phyloP scores from a whole-genome alignment of 177 flowering plant species.

The Vitis hybrid region DNA sequence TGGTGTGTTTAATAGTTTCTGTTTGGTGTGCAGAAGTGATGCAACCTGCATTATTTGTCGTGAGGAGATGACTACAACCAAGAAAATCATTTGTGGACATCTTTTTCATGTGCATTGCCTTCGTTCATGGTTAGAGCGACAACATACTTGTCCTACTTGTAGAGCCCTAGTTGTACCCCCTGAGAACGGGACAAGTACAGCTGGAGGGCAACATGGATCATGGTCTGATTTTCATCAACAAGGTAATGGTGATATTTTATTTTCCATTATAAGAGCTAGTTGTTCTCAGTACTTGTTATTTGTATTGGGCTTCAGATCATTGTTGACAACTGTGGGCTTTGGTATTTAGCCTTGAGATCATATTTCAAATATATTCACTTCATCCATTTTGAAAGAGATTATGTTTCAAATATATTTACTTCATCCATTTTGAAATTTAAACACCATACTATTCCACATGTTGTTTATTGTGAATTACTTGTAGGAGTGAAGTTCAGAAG shows the following conservation, averaged over 20 bases:
- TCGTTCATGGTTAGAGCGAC: constrained; percentile 97
- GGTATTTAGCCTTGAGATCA: too few species aligned
- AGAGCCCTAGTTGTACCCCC: constrained; percentile 90
- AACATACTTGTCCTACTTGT: constrained; percentile 96
- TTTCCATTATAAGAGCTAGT: background rate
- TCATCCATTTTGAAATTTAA: too few species aligned
- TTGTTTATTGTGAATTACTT: too few species aligned
- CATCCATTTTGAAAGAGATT: too few species aligned
- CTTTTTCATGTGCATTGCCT: constrained; percentile 97
- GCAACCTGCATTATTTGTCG: constrained; percentile 98
- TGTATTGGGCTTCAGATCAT: too few species aligned
- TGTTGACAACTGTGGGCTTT: too few species aligned
- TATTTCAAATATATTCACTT: too few species aligned
- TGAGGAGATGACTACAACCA: constrained; percentile 97
- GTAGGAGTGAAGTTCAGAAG: too few species aligned
- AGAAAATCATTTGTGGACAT: constrained; percentile 91
- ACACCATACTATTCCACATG: too few species aligned
- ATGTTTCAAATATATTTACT: too few species aligned
- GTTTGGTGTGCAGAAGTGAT: constrained; percentile 71
- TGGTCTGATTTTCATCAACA: constrained; percentile 52
- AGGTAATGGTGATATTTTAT: constrained; percentile 34
- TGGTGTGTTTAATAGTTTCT: constrained; percentile 6
- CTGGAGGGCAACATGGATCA: constrained; percentile 45
- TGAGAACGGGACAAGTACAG: constrained; percentile 53
- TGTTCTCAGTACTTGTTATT: background rate